These are phyloP conservation scores for Parachaetomium inaequale DNA, from an alignment of 495 filamentous ascomycete genomes.

Conservation along the genomic window DNA sequence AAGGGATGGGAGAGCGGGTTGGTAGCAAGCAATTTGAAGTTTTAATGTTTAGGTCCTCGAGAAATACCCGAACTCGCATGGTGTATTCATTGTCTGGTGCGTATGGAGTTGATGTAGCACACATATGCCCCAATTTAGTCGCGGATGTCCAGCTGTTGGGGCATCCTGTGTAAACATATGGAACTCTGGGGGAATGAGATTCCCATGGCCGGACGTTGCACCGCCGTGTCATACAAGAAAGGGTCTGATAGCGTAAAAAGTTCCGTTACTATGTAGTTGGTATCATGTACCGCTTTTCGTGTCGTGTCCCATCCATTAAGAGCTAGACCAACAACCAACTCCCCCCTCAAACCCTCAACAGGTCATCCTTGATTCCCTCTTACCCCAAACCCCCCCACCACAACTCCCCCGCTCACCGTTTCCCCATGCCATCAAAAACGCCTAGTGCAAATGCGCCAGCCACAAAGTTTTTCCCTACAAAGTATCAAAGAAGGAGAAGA, in stretches of 20 bases:
- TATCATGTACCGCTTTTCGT: constrained; percentile 11
- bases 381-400: not conserved
- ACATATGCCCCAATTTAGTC: too few species aligned
- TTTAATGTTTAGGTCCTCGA: not conserved
- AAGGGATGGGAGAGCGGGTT: not conserved
- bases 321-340: not conserved
- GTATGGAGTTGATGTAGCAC: too few species aligned
- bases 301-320: constrained; percentile 4
- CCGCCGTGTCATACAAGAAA: not conserved
- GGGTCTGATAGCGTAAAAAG: not conserved
- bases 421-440: constrained; percentile 18
- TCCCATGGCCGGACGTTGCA: too few species aligned
- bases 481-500: constrained; percentile 1
- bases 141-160: too few species aligned
- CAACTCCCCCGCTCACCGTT: not conserved
- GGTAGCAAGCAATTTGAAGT: not conserved
- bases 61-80: not conserved
- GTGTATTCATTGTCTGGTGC: not conserved
- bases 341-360: not conserved
- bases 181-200: too few species aligned
- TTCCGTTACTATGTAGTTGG: constrained; percentile 4
- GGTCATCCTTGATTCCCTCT: not conserved
- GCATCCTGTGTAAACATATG: too few species aligned
- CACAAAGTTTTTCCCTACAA: constrained; percentile 7
- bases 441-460: constrained; percentile 28